Evolutionary conservation across 2,329 filamentous ascomycete genomes (phyloP), one percentile per base, ranked within the genome.

Genomic region (Calonectria leucothoes): DNA sequence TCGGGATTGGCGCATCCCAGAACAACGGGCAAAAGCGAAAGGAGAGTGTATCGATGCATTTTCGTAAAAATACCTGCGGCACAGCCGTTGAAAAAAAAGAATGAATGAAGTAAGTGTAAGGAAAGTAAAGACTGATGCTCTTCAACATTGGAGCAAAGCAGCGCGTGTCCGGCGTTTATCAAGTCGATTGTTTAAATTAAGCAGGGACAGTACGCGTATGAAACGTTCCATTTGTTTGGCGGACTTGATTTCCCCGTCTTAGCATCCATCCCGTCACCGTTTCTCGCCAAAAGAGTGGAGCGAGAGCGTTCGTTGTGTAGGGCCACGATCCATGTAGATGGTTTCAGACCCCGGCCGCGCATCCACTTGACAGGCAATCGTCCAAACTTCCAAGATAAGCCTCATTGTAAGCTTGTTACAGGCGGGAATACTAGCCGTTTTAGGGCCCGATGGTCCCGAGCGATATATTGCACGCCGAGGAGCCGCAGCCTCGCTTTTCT

Each of bases 21-120:
- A 37, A 76, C 77, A 14, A 66, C 76, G 2, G 78, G 76, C 12
- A 80, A 72, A 45, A 80, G 75, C 55, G 77, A 76, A 49, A 80
- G 57, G 27, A 80, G 75, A 31, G 75, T 71, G 42, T 64, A 79
- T 31, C 51, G 65, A 70, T 76, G 77, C 78, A 80, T 80, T 45
- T 2, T 79, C 12, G n/a, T n/a, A n/a, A 45, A 70, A 63, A 33
- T 63, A 67, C 25, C 35, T 29, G 71, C 74, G 75, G 72, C 75
- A 39, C 77, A 52, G 72, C 76, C 77, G 75, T 66, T 20, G 20
- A 64, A 70, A 45, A 68, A 70, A 74, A 68, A 35, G 57, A 48
- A 48, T n/a, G 45, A 49, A 70, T 61, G 49, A 77, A 74, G 68
- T 66, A 72, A 71, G 37, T 23, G 33, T 55, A 66, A 61, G 55